Conservation (phyloP, 1,284 basidiomycete species). For the Pseudozyma hubeiensis region DNA sequence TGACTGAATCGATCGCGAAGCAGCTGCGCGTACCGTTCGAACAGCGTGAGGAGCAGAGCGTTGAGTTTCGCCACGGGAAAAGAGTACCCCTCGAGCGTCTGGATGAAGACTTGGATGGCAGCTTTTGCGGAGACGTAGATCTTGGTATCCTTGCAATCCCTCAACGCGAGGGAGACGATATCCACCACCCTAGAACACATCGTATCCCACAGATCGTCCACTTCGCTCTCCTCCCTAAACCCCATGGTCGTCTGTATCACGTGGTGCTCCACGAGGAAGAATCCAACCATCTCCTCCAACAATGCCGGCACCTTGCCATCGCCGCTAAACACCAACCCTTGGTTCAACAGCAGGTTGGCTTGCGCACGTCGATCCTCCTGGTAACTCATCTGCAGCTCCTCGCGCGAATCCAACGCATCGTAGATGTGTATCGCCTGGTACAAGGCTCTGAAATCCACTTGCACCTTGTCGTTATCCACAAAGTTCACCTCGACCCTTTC, state of each 20-base stretch:
- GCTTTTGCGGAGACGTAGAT: conserved; percentile 87
- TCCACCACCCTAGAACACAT: conserved; percentile 82
- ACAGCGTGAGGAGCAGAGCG: conserved; percentile 84
- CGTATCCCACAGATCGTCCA: conserved; percentile 96
- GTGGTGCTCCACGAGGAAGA: conserved; percentile 95
- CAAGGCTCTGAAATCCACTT: conserved; percentile 92
- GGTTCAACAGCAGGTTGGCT: conserved; percentile 92
- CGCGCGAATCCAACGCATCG: conserved; percentile 85
- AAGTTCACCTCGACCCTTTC: conserved; percentile 95
- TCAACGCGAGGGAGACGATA: conserved; percentile 80
- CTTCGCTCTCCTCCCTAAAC: conserved; percentile 88
- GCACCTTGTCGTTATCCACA: conserved; percentile 86
- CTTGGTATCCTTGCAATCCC: conserved; percentile 83
- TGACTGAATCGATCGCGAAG: conserved; percentile 84
- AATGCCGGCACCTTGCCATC: conserved; percentile 49
- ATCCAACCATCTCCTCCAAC: conserved; percentile 91
- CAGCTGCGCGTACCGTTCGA: conserved; percentile 88
- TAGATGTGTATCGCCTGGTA: conserved; percentile 99
- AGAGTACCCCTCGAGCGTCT: conserved; percentile 85
- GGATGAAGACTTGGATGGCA: conserved; percentile 85
- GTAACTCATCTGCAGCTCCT: conserved; percentile 89
- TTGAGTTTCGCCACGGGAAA: conserved; percentile 87
- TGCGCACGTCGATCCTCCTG: conserved; percentile 93
- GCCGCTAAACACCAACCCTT: conserved; percentile 69
- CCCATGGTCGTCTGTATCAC: conserved; percentile 83